Evolutionary conservation across 2,329 filamentous ascomycete species (phyloP), one percentile per base, ranked within the genome.

Genomic region (Rutstroemia sp.): DNA sequence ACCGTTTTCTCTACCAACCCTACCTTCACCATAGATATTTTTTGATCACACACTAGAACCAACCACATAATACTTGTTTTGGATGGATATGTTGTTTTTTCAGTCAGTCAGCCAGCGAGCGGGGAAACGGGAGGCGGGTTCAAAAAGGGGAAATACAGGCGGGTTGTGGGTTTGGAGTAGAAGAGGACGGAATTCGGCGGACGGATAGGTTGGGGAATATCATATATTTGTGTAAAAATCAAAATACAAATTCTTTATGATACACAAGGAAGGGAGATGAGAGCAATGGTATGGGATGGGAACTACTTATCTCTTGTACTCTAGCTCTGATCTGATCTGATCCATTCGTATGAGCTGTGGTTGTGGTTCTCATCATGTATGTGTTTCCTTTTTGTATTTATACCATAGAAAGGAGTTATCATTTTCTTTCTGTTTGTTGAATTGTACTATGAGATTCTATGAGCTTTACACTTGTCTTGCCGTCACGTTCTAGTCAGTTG

Each of bases 1-100:
- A 34, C 30, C 30, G 9, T 34, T 34, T 10, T 34, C 12, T 34
- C 30, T 12, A 34, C 10, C 30, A 34, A 3, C 39, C 16, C 39
- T 49, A 54, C 44, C 44, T 54, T 54, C 51, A 39, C n/a, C 36
- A 21, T 54, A 54, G 44, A 54, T 54, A 54, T 54, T 53, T 38
- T 38, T 40, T 48, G 25, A 48, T 23, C 30, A 42, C 16, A 40
- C 30, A 34, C 30, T 12, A 44, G 51, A 48, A 53, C 2, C 23
- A 48, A 25, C 45, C 17, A 38, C 27, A 34, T 16, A 9, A 48
- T 54, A 54, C 38, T 54, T 27, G 19, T 40, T 40, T 27, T 49
- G 44, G 51, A 40, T 48, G 51, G 51, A 30, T 48, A 42, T 17
- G n/a, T 17, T 9, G 8, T 17, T 19, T n/a, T 5, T n/a, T 42